Evolutionary conservation across 345 rosid genomes (phyloP).

Genomic region (Garcia nutans): DNA sequence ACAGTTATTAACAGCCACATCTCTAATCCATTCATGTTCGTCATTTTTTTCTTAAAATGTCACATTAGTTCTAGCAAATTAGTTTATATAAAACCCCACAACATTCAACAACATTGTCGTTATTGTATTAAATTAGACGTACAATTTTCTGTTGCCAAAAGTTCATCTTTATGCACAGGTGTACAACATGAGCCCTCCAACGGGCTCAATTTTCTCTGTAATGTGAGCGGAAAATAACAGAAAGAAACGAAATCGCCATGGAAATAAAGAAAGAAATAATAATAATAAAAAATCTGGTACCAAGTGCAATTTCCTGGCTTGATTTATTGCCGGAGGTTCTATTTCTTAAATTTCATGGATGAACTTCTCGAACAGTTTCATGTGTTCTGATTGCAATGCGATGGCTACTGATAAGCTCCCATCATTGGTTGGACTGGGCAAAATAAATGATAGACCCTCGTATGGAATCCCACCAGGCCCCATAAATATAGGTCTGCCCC

Average conservation of each 20-base stretch:
- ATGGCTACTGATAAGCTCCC: slow-evolving; percentile 83
- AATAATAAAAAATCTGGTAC: not conserved
- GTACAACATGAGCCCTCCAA: slow-evolving; percentile 9
- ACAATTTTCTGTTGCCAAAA: not conserved
- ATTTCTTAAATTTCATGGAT: slow-evolving; percentile 40
- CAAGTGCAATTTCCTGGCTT: not conserved
- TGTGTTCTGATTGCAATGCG: slow-evolving; percentile 69
- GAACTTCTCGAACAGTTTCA: slow-evolving; percentile 70
- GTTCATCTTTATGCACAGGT: slow-evolving; percentile 1
- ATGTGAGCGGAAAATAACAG: not conserved
- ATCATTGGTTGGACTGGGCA: slow-evolving; percentile 73
- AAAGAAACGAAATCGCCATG: not conserved
- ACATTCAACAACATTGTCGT: not conserved
- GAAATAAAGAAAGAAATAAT: not conserved
- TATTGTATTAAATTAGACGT: not conserved
- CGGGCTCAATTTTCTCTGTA: not conserved
- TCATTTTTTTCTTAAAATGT: too few species aligned
- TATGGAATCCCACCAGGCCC: slow-evolving; percentile 88
- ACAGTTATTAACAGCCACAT: not conserved
- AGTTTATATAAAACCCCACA: not conserved
- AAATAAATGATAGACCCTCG: slow-evolving; percentile 72
- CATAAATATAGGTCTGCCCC: slow-evolving; percentile 93
- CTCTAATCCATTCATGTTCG: not conserved
- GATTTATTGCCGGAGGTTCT: slow-evolving; percentile 1
- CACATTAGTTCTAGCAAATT: too few species aligned